Evolutionary conservation across 1,284 basidiomycete species (phyloP), one percentile per base, ranked within the genome.

Genomic region (Naganishia albida): DNA sequence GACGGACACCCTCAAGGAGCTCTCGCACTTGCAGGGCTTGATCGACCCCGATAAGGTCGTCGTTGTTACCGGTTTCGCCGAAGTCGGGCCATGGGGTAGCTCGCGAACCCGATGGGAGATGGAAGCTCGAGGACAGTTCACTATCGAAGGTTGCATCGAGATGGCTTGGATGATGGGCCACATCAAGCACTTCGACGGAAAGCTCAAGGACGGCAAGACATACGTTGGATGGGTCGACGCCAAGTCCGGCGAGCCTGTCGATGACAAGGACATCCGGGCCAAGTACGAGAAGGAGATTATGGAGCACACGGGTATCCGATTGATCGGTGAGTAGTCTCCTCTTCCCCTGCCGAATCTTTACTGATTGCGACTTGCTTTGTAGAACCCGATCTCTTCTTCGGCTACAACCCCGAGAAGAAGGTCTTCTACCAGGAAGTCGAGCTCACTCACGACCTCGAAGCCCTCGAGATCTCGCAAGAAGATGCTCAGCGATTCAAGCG

Each of bases 121-220:
- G 92, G 94, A 97, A 78, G 93, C 91, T 53, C 84, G 86, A 55
- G 93, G 93, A 40, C 87, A 93, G 75, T 89, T 96, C 80, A 93
- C 93, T 7, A 95, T 98, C 73, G 90, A 97, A 79, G 95, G 94
- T 51, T 91, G 91, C 75, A 96, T 99, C 73, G 95, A 99, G 83
- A 94, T 99, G 89, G 94, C 95, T 16, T 99, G 95, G 93, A 89
- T 97, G 81, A 98, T 96, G 91, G 94, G 96, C 51, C 87, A 87
- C 80, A 97, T 98, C 85, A 97, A 95, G 81, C 93, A 98, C 83
- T 93, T 97, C 78, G 91, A 99, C 72, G 96, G 95, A 23, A 90
- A 91, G 67, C 85, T 99, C 74, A 94, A 96, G 81, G 87, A 90
- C 73, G 92, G 91, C 50, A 86, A 88, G 50, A 83, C 95, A 48